Conservation (phyloP, 108 stramenopile species). For the Aurantiochytrium sp. region DNA sequence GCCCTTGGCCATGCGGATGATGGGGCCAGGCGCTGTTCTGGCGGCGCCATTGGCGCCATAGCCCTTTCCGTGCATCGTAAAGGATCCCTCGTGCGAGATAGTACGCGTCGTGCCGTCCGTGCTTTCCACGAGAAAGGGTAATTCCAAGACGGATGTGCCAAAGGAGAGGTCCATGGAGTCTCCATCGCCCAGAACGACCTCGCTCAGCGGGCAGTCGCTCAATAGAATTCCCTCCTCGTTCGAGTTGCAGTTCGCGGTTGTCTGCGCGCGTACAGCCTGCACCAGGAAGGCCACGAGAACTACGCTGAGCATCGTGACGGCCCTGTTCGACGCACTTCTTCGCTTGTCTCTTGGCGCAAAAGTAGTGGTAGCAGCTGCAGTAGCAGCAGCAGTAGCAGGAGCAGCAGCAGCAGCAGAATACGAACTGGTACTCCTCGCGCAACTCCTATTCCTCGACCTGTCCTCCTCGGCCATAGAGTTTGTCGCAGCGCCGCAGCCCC, state of each 20-base stretch:
- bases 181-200: not conserved
- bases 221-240: not conserved
- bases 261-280: not conserved
- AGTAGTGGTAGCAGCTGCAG: not conserved
- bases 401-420: too few species aligned
- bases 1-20: not conserved
- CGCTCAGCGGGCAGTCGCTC: not conserved
- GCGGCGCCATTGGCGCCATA: slow-evolving; percentile 1
- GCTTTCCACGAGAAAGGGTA: not conserved
- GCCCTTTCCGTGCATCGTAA: slow-evolving; percentile 1
- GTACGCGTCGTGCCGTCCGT: not conserved
- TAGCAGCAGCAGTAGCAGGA: too few species aligned
- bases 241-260: not conserved
- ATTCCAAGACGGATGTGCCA: not conserved
- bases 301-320: not conserved
- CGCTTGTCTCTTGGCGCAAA: not conserved
- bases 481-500: too few species aligned
- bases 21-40: not conserved
- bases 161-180: not conserved
- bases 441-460: too few species aligned
- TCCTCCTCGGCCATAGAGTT: too few species aligned
- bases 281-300: not conserved
- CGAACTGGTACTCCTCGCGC: too few species aligned
- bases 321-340: not conserved
- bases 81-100: not conserved